Conservation (phyloP, 2,329 filamentous ascomycete species). For the Ceratocystis papillata region DNA sequence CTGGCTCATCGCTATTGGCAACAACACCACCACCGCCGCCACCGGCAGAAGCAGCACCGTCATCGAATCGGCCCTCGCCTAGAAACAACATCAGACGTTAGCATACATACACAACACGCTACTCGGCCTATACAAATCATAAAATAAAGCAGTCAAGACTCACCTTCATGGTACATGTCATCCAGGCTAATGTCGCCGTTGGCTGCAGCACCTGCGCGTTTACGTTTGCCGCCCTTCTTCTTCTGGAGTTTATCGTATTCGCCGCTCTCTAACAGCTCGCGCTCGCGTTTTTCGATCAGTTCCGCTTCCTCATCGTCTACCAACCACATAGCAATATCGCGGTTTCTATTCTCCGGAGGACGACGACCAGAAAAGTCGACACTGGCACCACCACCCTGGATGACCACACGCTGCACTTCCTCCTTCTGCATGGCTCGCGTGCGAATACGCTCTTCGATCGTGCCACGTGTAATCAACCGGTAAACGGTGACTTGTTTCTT, state of each 20-base stretch:
- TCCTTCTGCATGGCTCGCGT: slow-evolving; percentile 97
- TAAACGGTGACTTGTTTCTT: slow-evolving; percentile 95
- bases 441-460: slow-evolving; percentile 94
- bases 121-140: background rate
- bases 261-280: slow-evolving; percentile 67
- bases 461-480: slow-evolving; percentile 89
- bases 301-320: slow-evolving; percentile 95
- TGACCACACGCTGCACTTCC: slow-evolving; percentile 95
- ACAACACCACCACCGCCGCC: slow-evolving; percentile 47
- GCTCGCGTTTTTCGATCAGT: slow-evolving; percentile 84
- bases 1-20: slow-evolving; percentile 60
- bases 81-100: slow-evolving; percentile 27
- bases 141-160: slow-evolving; percentile 33
- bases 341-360: slow-evolving; percentile 80
- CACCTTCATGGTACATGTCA: slow-evolving; percentile 98
- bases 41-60: slow-evolving; percentile 69
- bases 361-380: slow-evolving; percentile 94
- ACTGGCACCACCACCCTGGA: slow-evolving; percentile 77
- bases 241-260: slow-evolving; percentile 55
- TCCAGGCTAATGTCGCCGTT: slow-evolving; percentile 56
- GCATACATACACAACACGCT: slow-evolving; percentile 15
- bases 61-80: slow-evolving; percentile 97
- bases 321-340: slow-evolving; percentile 98
- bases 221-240: slow-evolving; percentile 47
- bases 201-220: slow-evolving; percentile 34